These are phyloP conservation scores for Tephrocybe rancida DNA, from an alignment of 768 basidiomycete genomes.

Conservation along the genomic window DNA sequence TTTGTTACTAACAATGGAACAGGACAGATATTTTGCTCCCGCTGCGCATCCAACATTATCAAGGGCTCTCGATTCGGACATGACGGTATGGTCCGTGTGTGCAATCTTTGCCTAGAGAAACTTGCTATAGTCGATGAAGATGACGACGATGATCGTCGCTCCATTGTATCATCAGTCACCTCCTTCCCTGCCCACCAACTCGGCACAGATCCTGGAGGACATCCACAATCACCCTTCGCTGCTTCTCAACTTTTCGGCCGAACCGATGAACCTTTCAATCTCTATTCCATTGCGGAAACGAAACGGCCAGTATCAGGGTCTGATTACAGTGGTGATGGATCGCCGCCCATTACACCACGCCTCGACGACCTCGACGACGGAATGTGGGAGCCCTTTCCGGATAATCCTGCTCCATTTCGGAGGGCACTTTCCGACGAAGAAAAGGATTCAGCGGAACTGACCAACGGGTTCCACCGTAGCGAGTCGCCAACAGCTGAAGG, in stretches of 20 bases:
- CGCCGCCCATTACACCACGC: slow-evolving; percentile 52
- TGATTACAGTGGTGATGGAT: slow-evolving; percentile 53
- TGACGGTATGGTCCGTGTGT: slow-evolving; percentile 94
- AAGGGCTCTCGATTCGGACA: slow-evolving; percentile 92
- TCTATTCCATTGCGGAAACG: slow-evolving; percentile 83
- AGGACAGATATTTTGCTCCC: slow-evolving; percentile 98
- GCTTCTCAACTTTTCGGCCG: slow-evolving; percentile 83
- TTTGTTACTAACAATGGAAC: slow-evolving; percentile 1
- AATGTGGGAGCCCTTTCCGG: slow-evolving; percentile 48
- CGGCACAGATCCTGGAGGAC: slow-evolving; percentile 47
- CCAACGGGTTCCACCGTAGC: slow-evolving; percentile 42
- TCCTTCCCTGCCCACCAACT: slow-evolving; percentile 82
- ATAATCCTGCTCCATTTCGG: slow-evolving; percentile 75
- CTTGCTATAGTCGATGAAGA: slow-evolving; percentile 86
- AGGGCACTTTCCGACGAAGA: slow-evolving; percentile 78
- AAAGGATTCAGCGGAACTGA: slow-evolving; percentile 52
- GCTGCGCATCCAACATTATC: slow-evolving; percentile 96
- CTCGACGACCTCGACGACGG: slow-evolving; percentile 42
- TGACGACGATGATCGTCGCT: slow-evolving; percentile 87
- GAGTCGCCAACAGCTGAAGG: slow-evolving; percentile 46
- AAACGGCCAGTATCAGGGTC: slow-evolving; percentile 56
- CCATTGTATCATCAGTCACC: slow-evolving; percentile 70
- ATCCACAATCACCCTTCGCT: slow-evolving; percentile 86
- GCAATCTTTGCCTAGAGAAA: slow-evolving; percentile 94
- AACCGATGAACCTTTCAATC: slow-evolving; percentile 75